A percentile compares a stretch with the other conserved stretches of the same genome.
Conservation (phyloP, 1,139 yeast species). For the Yamadazyma sp. region DNA sequence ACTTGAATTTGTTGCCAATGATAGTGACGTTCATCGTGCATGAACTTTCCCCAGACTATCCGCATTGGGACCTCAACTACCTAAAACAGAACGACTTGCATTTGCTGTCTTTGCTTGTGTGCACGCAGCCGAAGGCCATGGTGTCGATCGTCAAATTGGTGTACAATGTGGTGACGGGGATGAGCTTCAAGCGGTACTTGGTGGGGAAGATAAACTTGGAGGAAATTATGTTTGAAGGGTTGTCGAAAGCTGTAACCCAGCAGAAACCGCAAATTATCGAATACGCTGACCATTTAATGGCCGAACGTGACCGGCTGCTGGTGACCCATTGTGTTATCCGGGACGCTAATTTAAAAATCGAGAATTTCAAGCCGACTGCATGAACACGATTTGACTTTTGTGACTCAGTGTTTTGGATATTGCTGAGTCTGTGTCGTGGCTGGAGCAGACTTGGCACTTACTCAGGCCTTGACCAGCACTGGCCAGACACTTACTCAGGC, state of each 20-base stretch:
- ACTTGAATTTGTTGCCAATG: constrained; percentile 13
- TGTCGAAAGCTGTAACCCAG: not conserved
- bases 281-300: constrained; percentile 1
- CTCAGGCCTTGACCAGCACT: no score
- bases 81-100: constrained; percentile 2
- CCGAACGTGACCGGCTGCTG: not conserved
- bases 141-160: not conserved
- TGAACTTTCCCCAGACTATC: constrained; percentile 6
- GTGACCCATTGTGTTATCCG: not conserved
- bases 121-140: not conserved
- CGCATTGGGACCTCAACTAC: constrained; percentile 6
- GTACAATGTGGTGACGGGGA: not conserved
- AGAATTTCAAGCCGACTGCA: no score
- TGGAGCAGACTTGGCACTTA: no score
- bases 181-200: constrained; percentile 2
- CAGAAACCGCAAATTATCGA: not conserved
- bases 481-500: no score
- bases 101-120: not conserved
- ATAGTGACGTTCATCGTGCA: constrained; percentile 9
- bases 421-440: no score
- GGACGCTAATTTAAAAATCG: not conserved
- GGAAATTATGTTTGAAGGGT: not conserved
- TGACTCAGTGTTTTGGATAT: no score
- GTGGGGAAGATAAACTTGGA: constrained; percentile 2
- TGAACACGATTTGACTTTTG: no score